A percentile compares a stretch with the other conserved stretches of the same genome.
phyloP scores from a whole-genome alignment of 1,284 basidiomycete species.

The Naganishia albida region DNA sequence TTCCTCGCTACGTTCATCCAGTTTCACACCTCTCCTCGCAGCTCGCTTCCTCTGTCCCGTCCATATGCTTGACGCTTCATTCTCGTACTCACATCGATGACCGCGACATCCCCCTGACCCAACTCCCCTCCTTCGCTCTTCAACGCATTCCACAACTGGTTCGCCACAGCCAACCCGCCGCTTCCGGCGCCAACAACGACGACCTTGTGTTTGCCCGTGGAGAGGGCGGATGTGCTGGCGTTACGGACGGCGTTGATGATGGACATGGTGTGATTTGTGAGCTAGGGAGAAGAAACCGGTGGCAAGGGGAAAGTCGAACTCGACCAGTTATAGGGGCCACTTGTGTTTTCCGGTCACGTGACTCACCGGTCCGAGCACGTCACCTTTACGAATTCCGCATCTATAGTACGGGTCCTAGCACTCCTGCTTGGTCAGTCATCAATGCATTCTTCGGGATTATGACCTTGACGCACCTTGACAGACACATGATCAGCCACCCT shows the following conservation, averaged over 20 bases:
- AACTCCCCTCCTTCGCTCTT: constrained; percentile 67
- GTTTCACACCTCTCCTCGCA: no score
- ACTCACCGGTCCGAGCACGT: background rate
- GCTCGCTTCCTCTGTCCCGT: background rate
- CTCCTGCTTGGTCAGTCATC: no score
- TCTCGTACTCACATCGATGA: constrained; percentile 63
- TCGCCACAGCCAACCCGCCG: constrained; percentile 73
- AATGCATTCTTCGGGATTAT: no score
- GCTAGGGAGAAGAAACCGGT: background rate
- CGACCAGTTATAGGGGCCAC: background rate
- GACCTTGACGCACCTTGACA: no score
- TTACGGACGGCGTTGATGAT: constrained; percentile 31
- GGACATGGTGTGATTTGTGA: background rate
- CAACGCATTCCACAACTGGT: constrained; percentile 80
- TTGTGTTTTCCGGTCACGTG: background rate
- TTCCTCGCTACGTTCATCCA: no score
- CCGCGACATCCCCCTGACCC: constrained; percentile 73
- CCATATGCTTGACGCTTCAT: background rate
- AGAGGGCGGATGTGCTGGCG: constrained; percentile 42
- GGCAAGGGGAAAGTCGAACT: background rate
- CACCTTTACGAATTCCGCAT: background rate
- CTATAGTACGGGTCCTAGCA: no score
- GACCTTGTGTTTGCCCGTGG: constrained; percentile 54
- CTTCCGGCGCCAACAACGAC: constrained; percentile 60
- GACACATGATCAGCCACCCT: no score